Conservation (phyloP, 352 stramenopile species). For the Albugo laibachii region DNA sequence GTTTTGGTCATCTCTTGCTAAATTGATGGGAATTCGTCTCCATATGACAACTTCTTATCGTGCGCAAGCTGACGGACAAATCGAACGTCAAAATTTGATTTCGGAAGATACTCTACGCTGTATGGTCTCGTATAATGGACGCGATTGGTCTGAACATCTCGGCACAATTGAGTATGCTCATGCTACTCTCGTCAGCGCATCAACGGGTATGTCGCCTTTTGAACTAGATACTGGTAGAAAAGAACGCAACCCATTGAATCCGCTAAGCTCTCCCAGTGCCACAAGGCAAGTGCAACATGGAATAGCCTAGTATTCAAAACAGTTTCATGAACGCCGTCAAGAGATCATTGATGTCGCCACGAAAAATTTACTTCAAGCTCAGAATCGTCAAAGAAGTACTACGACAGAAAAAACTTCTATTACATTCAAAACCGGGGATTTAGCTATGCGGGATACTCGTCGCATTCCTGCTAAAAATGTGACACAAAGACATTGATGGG, state of each 20-base stretch:
- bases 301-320: neutral
- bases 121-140: slow-evolving; percentile 7
- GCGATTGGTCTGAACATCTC: slow-evolving; percentile 8
- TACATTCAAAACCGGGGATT: neutral
- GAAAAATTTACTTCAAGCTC: neutral
- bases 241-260: neutral
- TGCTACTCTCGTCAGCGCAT: slow-evolving; percentile 3
- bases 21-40: slow-evolving; percentile 2
- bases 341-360: neutral
- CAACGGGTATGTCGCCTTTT: slow-evolving; percentile 4
- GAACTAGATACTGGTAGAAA: neutral
- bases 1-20: slow-evolving; percentile 3
- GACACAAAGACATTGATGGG: neutral
- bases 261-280: neutral
- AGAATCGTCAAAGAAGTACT: neutral
- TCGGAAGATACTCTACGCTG: slow-evolving; percentile 4
- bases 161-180: slow-evolving; percentile 12
- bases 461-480: neutral
- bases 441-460: neutral
- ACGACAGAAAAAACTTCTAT: neutral
- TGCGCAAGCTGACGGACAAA: slow-evolving; percentile 4
- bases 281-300: neutral
- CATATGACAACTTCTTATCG: slow-evolving; percentile 1
- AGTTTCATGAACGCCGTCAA: neutral
- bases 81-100: slow-evolving; percentile 2